A percentile compares a stretch with the other conserved stretches of the same genome.
phyloP scores from a whole-genome alignment of 202 grass and related monocot genomes.

The Saccharum hybrid region DNA sequence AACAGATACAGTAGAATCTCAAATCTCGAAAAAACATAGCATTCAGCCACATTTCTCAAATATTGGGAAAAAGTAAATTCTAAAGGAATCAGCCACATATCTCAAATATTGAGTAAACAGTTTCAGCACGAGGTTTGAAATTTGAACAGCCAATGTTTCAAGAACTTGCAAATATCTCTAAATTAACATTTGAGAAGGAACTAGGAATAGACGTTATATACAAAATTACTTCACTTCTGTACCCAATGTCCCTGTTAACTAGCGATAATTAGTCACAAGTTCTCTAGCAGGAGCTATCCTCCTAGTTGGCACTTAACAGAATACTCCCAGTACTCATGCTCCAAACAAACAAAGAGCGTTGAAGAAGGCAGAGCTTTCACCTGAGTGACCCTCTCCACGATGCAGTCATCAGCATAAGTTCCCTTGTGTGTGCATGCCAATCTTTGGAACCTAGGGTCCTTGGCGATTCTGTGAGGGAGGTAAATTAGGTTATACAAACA shows the following conservation, averaged over 20 bases:
- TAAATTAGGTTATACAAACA: background rate
- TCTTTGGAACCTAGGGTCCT: constrained; percentile 91
- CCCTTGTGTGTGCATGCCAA: constrained; percentile 95
- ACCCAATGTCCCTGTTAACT: background rate
- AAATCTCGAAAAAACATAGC: too few species aligned
- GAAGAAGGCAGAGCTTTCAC: constrained; percentile 37
- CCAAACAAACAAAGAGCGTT: background rate
- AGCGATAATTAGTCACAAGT: background rate
- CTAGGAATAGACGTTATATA: background rate
- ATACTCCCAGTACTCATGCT: background rate
- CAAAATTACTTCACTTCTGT: background rate
- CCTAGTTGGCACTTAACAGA: background rate
- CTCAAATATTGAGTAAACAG: too few species aligned
- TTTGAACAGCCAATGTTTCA: background rate
- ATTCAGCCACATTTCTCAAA: background rate
- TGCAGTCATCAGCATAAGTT: constrained; percentile 98
- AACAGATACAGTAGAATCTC: background rate
- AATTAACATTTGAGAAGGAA: background rate
- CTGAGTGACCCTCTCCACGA: constrained; percentile 89
- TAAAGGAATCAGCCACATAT: too few species aligned
- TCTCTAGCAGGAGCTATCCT: background rate
- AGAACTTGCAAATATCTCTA: background rate
- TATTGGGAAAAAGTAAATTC: background rate
- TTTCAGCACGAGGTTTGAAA: background rate
- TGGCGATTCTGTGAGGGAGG: constrained; percentile 71